These are phyloP conservation scores for Achaetomium macrosporum DNA, from an alignment of 2,329 filamentous ascomycete species.

Conservation along the genomic window DNA sequence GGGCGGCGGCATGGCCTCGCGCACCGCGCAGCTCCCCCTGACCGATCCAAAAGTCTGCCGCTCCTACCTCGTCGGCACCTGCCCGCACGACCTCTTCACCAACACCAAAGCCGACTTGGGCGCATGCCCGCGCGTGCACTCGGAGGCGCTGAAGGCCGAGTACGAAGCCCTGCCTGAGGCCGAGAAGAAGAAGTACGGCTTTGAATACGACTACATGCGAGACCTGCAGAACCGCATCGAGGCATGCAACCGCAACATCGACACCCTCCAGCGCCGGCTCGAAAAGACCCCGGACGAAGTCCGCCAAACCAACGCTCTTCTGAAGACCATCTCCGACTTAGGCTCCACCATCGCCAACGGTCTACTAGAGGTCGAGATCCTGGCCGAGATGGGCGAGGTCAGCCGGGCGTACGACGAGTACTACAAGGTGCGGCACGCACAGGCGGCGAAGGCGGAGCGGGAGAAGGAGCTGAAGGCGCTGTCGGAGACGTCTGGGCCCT, in stretches of 20 bases:
- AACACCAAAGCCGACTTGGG: conserved; percentile 99
- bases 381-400: conserved; percentile 77
- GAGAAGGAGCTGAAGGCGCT: conserved; percentile 87
- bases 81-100: conserved; percentile 97
- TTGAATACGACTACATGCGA: conserved; percentile 94
- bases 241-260: conserved; percentile 91
- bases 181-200: conserved; percentile 74
- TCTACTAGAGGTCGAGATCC: conserved; percentile 76
- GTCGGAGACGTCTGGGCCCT: conserved; percentile 85
- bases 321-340: conserved; percentile 82
- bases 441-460: conserved; percentile 72
- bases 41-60: conserved; percentile 92
- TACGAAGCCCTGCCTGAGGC: conserved; percentile 69
- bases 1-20: conserved; percentile 67
- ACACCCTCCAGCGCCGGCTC: conserved; percentile 77
- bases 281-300: conserved; percentile 99
- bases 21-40: conserved; percentile 76
- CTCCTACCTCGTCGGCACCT: conserved; percentile 88
- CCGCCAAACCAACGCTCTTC: conserved; percentile 80
- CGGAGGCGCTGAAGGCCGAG: conserved; percentile 80
- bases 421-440: conserved; percentile 75
- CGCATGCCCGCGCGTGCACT: conserved; percentile 80
- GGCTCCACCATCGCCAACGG: conserved; percentile 72
- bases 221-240: conserved; percentile 97
- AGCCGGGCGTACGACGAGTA: conserved; percentile 80